Evolutionary conservation across 192 early-diverging fungal species (phyloP).

Genomic region (Phlyctochytrium arcticum): DNA sequence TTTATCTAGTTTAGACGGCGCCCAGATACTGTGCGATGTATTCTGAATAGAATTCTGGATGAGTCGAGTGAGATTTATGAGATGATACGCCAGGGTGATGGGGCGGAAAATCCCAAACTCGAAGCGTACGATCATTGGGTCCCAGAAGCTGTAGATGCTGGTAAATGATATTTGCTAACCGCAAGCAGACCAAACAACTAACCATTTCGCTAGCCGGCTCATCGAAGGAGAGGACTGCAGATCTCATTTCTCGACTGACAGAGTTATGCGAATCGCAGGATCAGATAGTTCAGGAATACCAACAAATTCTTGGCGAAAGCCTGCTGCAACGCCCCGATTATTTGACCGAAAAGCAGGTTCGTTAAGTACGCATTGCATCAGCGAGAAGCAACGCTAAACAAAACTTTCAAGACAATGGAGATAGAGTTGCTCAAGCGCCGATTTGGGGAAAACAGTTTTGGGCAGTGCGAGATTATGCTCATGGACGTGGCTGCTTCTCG

Average conservation of each 20-base stretch:
- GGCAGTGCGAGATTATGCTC: conserved; percentile 21
- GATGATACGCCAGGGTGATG: conserved; percentile 6
- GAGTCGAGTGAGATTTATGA: conserved; percentile 4
- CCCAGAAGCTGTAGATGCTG: conserved; percentile 20
- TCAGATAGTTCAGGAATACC: conserved; percentile 11
- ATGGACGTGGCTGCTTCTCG: conserved; percentile 17
- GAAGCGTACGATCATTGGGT: conserved; percentile 5
- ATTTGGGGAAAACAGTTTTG: conserved; percentile 15
- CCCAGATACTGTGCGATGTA: conserved; percentile 3
- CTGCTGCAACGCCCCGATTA: conserved; percentile 3
- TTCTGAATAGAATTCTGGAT: conserved; percentile 10
- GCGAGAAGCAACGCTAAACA: background rate
- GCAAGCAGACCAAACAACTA: background rate
- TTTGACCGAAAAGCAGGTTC: conserved; percentile 13
- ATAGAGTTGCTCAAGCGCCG: conserved; percentile 17
- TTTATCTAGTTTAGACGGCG: background rate
- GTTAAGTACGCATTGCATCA: background rate
- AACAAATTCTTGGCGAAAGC: conserved; percentile 2
- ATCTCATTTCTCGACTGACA: conserved; percentile 13
- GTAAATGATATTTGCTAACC: background rate
- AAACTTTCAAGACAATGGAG: background rate
- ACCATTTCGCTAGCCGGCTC: background rate
- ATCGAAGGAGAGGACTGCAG: conserved; percentile 10
- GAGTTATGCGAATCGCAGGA: conserved; percentile 1
- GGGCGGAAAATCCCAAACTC: no score